These are phyloP conservation scores for Podospora tetraspora DNA, from an alignment of 495 filamentous ascomycete species.

Conservation along the genomic window DNA sequence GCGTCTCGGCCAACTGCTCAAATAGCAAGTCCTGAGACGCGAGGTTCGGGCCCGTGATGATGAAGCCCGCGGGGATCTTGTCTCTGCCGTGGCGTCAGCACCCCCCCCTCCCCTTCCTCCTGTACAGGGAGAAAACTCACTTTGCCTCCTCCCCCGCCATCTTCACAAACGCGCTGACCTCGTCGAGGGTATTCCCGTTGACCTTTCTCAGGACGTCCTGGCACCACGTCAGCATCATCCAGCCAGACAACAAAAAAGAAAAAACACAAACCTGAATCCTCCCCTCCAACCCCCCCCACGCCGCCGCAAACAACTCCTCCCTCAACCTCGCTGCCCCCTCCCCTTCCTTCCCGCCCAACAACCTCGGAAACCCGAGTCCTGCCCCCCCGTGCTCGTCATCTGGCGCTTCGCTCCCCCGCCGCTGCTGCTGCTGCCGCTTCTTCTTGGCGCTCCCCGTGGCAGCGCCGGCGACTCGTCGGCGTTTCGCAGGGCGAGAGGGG, in stretches of 20 bases:
- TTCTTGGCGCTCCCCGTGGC: conserved; percentile 17
- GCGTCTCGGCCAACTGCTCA: conserved; percentile 55
- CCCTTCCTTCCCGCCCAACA: conserved; percentile 60
- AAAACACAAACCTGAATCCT: conserved; percentile 57
- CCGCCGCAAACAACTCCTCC: conserved; percentile 55
- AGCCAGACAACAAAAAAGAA: conserved; percentile 2
- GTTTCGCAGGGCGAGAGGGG: conserved; percentile 54
- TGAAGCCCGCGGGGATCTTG: conserved; percentile 69
- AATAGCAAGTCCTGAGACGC: conserved; percentile 71
- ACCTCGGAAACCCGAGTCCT: conserved; percentile 47
- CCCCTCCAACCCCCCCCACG: conserved; percentile 63
- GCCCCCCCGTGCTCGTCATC: no score
- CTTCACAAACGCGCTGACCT: conserved; percentile 63
- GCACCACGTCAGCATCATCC: conserved; percentile 19
- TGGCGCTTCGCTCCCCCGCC: no score
- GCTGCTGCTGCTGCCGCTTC: background rate
- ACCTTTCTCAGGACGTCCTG: conserved; percentile 55
- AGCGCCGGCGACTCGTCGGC: conserved; percentile 46
- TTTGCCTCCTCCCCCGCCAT: conserved; percentile 37
- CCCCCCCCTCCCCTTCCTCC: background rate
- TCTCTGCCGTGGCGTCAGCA: conserved; percentile 18
- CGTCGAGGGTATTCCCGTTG: conserved; percentile 54
- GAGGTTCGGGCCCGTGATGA: conserved; percentile 83
- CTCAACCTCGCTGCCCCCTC: conserved; percentile 48
- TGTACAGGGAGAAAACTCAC: conserved; percentile 9